phyloP scores from a whole-genome alignment of 768 basidiomycete genomes.

The Hypsizygus marmoreus region DNA sequence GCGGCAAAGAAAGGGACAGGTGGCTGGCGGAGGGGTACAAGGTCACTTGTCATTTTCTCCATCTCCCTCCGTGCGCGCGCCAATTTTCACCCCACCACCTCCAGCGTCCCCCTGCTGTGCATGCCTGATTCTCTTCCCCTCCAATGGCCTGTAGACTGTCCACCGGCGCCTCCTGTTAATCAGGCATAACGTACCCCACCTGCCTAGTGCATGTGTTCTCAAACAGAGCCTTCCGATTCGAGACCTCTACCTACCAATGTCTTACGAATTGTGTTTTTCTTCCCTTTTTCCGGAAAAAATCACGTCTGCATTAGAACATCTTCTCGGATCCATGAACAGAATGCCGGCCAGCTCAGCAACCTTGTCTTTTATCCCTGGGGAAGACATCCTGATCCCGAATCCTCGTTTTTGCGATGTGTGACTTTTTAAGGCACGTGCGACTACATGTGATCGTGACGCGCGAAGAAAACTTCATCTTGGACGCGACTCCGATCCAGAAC shows the following conservation, averaged over 20 bases:
- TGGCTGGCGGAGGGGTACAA: conserved; percentile 57
- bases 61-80: conserved; percentile 12
- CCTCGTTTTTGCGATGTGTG: conserved; percentile 17
- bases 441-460: conserved; percentile 28
- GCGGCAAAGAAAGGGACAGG: conserved; percentile 63
- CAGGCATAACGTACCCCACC: too few species aligned
- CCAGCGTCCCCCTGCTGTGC: background rate
- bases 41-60: conserved; percentile 15
- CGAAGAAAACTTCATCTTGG: too few species aligned
- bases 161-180: conserved; percentile 1
- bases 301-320: too few species aligned
- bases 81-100: conserved; percentile 23
- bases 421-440: conserved; percentile 22
- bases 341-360: conserved; percentile 12
- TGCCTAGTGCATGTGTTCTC: conserved; percentile 13
- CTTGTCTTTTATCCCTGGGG: conserved; percentile 14
- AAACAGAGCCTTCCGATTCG: conserved; percentile 13
- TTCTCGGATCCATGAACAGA: background rate
- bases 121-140: background rate
- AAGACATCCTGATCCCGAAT: conserved; percentile 12
- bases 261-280: conserved; percentile 4
- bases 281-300: background rate
- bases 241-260: conserved; percentile 7
- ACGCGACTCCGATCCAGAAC: too few species aligned
- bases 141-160: conserved; percentile 21